Base-by-base conservation (phyloP, 2,329 filamentous ascomycete species). In the Neophaeococcomyces aloes region DNA sequence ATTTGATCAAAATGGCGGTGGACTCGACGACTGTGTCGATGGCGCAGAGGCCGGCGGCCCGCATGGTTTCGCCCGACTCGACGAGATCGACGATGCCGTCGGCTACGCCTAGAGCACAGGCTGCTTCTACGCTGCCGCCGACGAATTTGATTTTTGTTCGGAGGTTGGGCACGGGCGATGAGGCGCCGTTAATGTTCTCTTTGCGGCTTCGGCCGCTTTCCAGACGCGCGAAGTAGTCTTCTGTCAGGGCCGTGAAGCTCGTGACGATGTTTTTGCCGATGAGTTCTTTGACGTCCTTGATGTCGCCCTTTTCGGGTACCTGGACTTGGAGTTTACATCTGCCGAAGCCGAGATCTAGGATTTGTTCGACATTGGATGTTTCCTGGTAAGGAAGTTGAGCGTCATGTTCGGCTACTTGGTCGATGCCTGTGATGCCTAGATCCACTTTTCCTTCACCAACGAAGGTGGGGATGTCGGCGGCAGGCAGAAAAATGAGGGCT, bases 11-110 rank as follows among this genome's bases (percentile, higher is more conserved):
- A 37, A 95, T 82, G 25, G 91, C 88, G 14, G 82, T 85, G 44
- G 83, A 88, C 45, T 86, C 80, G 40, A 95, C 75, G 19, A 98
- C 87, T 2, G 91, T 98, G 56, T 91, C 87, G 56, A 96, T 95
- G 45, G 89, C 82, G 67, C 87, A 88, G 39, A 98, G 75, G 18
- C 91, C 91, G 33, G 89, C 89, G 15, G 89, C 91, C 59, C 85
- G 83, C 91, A 98, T 98, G 0, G 91, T 98, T 66, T 96, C 89
- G 45, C 91, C 91, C 15, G 91, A 96, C 71, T 98, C 87, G 60
- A 98, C 91, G 46, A 98, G 79, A 68, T 98, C 91, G 36, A 98
- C 87, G 61, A 98, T 95, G 39, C 89, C 91, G 61, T 96, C 89
- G 33, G 91, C 91, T 21, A 96, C 88, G 42, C 91, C 91, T 43